Evolutionary conservation across 2,329 filamentous ascomycete genomes (phyloP), one percentile per base, ranked within the genome.

Genomic region (Colletotrichum sp.): DNA sequence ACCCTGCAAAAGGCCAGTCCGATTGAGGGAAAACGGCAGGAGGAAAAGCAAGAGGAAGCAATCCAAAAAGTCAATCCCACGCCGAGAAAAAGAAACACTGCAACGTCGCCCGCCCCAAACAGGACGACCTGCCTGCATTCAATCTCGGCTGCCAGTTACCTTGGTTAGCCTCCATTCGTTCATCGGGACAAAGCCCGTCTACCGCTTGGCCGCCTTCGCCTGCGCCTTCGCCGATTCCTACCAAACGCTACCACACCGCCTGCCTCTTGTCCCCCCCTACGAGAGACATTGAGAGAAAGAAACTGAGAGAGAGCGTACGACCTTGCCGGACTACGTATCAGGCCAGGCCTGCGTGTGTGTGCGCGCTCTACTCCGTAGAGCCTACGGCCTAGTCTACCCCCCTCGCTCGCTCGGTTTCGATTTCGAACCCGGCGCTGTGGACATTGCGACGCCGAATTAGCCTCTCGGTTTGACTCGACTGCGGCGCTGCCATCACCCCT

Each of bases 391-490:
- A 70, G 55, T 26, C 58, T 56, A 68, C 52, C 70, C 26, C 43
- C 30, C 66, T 55, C 60, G 32, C 32, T 34, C 34, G n/a, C 61
- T 64, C 61, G 61, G 43, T 43, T 38, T 28, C 70, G 34, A 34
- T 38, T 52, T 60, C 36, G 60, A 65, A 43, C 66, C 71, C 55
- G 69, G 56, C 73, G 34, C 72, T 73, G 73, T 75, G 69, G 73
- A 75, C 62, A 75, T 75, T 75, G 73, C 73, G 62, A 75, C 72
- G 62, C 48, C 55, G 28, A 70, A 34, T 24, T 73, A 75, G 61
- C 55, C 28, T 56, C 48, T 56, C 16, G 7, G 65, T 58, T 66
- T 56, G 65, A 56, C 65, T 67, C 65, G 65, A 67, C n/a, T 36
- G 48, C 65, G 66, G 48, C 66, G 66, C 52, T 68, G 48, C 48